Evolutionary conservation across 2,329 filamentous ascomycete genomes (phyloP).

Genomic region (Colletotrichum tofieldiae): DNA sequence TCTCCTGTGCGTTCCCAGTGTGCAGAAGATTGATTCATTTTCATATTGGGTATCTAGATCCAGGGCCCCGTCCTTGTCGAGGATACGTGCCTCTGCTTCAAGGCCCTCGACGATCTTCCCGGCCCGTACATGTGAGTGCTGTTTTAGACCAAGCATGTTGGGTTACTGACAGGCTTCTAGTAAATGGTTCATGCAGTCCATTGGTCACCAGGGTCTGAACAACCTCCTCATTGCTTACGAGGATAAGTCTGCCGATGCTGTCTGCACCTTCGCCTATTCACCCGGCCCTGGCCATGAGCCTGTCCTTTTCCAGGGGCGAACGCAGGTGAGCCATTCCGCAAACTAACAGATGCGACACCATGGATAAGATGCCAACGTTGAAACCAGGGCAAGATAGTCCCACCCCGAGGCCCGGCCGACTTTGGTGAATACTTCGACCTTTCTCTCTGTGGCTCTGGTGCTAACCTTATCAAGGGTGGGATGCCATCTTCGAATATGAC

Average conservation of each 20-base stretch:
- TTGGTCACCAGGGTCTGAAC: constrained; percentile 90
- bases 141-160: not conserved
- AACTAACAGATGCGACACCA: not conserved
- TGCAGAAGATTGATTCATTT: not conserved
- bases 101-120: constrained; percentile 90
- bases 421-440: constrained; percentile 77
- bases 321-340: constrained; percentile 71
- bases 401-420: constrained; percentile 81
- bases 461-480: constrained; percentile 79
- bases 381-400: constrained; percentile 82
- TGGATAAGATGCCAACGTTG: constrained; percentile 2
- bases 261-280: constrained; percentile 96
- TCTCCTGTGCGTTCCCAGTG: not conserved
- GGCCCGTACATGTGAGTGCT: constrained; percentile 91
- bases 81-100: constrained; percentile 95
- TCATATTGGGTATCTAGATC: constrained; percentile 67
- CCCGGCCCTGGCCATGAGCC: constrained; percentile 87
- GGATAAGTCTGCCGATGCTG: constrained; percentile 92
- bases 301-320: constrained; percentile 92
- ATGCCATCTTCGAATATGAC: constrained; percentile 94
- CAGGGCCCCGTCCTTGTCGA: constrained; percentile 93
- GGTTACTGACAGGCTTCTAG: constrained; percentile 61
- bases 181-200: constrained; percentile 91
- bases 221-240: constrained; percentile 90
- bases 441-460: constrained; percentile 28